Evolutionary conservation across 2,329 filamentous ascomycete species (phyloP).

Genomic region (Aspergillus luchuensis): DNA sequence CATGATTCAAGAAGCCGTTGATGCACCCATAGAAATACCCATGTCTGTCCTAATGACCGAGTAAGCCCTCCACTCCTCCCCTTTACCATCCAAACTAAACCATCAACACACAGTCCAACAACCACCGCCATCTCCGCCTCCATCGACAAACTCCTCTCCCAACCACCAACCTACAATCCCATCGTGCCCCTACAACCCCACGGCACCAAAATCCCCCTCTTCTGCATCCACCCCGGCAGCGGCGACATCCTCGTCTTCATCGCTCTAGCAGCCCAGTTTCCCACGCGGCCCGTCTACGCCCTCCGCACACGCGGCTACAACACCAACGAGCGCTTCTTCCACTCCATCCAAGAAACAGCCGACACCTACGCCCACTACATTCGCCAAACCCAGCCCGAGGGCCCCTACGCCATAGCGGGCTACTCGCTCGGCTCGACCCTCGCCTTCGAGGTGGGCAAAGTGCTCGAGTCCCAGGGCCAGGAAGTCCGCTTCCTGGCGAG

Average conservation of each 20-base stretch:
- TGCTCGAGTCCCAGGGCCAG: slow-evolving; percentile 39
- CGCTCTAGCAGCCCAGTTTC: slow-evolving; percentile 27
- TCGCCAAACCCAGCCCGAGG: slow-evolving; percentile 43
- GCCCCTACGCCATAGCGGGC: slow-evolving; percentile 54
- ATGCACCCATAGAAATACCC: neutral
- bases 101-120: neutral
- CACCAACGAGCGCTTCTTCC: slow-evolving; percentile 35
- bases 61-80: neutral
- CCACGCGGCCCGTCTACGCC: slow-evolving; percentile 50
- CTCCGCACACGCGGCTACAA: slow-evolving; percentile 43
- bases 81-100: too few relatives aligned
- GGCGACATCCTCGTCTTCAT: slow-evolving; percentile 43
- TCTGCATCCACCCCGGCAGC: slow-evolving; percentile 38
- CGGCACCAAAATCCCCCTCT: slow-evolving; percentile 31
- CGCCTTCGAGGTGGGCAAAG: slow-evolving; percentile 53
- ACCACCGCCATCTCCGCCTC: neutral
- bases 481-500: slow-evolving; percentile 40
- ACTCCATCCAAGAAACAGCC: slow-evolving; percentile 41
- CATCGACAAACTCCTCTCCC: neutral
- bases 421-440: slow-evolving; percentile 53
- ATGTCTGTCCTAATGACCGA: neutral
- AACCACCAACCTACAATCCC: slow-evolving; percentile 15
- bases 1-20: slow-evolving; percentile 2
- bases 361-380: slow-evolving; percentile 45
- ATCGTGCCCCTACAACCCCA: slow-evolving; percentile 28